Base-by-base conservation (phyloP, 1,284 basidiomycete species). In the Sporisorium sorghi region DNA sequence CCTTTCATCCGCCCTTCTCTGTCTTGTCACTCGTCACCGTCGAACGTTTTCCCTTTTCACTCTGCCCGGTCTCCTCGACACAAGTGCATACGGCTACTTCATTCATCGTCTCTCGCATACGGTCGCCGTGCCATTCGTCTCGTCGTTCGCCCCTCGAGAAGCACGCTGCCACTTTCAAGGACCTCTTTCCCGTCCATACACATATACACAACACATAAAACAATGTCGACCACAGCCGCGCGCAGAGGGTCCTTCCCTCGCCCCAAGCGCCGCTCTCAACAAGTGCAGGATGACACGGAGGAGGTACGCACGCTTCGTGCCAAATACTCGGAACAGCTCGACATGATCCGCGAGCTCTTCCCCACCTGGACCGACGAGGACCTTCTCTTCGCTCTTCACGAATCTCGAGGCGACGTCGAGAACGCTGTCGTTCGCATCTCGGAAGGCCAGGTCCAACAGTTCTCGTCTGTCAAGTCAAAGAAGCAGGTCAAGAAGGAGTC, bases 381-480 rank as follows among this genome's bases (percentile, higher is more conserved):
- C 86, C 88, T 95, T 64, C 88, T 90, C 71, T 90, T 91, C 33
- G 87, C 92, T 48, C 88, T 95, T 44, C 80, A 85, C 57, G 93
- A 95, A 80, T 89, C 90, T 24, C 86, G 86, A 46, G 93, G 93
- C 46, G 92, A 93, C 83, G 86, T 91, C 55, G 87, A 92, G 79
- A 78, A 90, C 54, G 92, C 92, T 59, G 91, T 89, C 19, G 89
- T 88, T 17, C 88, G 91, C 81, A 93, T 95, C 78, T 89, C 87
- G 58, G 93, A 94, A 85, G 93, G 93, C 80, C 88, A 88, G 74
- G 91, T 88, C 46, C 89, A 91, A 84, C 92, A 92, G 85, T 95
- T 93, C 92, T 92, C 90, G 47, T 90, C 91, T 49, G 93, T 94
- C 73, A 90, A 90, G 77, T 90, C 89, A 85, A 94, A 94, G 89